phyloP scores from a whole-genome alignment of 2,329 filamentous ascomycete species.

The Lachnellula subtilissima region DNA sequence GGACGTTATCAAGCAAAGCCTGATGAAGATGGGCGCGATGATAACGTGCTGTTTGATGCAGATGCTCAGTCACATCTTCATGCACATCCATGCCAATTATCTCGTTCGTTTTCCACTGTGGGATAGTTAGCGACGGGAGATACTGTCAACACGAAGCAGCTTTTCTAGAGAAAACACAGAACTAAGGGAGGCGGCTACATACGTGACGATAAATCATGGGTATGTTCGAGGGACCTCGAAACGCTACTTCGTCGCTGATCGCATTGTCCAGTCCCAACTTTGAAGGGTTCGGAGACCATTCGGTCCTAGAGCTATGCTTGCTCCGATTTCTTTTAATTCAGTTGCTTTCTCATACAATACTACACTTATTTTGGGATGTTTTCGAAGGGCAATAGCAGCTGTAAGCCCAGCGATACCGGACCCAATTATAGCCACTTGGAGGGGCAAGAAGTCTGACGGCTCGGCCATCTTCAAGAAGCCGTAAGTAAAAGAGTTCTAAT shows the following conservation, averaged over 20 bases:
- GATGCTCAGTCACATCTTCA: conserved; percentile 28
- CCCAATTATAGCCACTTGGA: conserved; percentile 32
- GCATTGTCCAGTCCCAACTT: conserved; percentile 32
- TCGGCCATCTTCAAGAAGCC: not conserved
- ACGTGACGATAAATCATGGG: conserved; percentile 35
- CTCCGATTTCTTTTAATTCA: conserved; percentile 35
- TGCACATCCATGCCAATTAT: conserved; percentile 32
- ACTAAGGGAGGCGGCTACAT: not conserved
- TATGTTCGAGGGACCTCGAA: conserved; percentile 28
- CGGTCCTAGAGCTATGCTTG: conserved; percentile 35
- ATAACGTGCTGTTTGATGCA: conserved; percentile 34
- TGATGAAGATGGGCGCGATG: conserved; percentile 35
- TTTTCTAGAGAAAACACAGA: too few relatives aligned
- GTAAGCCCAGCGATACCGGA: conserved; percentile 37
- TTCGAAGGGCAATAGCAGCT: conserved; percentile 32
- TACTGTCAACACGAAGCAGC: too few relatives aligned
- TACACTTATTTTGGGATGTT: conserved; percentile 30
- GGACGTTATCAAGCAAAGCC: conserved; percentile 30
- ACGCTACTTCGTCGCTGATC: conserved; percentile 32
- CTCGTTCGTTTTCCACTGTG: conserved; percentile 36
- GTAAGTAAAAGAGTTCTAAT: not conserved
- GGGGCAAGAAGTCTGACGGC: not conserved
- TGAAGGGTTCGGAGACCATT: conserved; percentile 36
- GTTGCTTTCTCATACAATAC: conserved; percentile 34
- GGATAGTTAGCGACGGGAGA: not conserved